These are phyloP conservation scores for Malassezia globosa DNA, from an alignment of 1,284 basidiomycete genomes.

Conservation along the genomic window DNA sequence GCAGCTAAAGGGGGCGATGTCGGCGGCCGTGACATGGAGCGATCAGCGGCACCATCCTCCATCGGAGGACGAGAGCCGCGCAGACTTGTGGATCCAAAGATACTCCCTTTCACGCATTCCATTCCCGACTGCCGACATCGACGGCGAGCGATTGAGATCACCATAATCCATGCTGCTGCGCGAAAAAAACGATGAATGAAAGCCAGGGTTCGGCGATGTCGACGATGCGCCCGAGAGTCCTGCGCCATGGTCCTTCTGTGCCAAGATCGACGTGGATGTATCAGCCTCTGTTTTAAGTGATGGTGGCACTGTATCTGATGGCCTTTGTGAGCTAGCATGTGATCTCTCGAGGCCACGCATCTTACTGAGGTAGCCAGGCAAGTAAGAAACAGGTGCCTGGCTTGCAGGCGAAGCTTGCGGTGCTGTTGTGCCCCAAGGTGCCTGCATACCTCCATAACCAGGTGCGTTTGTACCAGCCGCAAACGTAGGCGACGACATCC, in stretches of 20 bases:
- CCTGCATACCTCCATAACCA: no score
- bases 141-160: slow-evolving; percentile 12
- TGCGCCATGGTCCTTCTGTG: slow-evolving; percentile 18
- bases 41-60: slow-evolving; percentile 6
- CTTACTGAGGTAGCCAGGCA: slow-evolving; percentile 16
- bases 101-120: slow-evolving; percentile 28
- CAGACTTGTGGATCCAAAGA: slow-evolving; percentile 33
- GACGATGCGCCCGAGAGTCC: slow-evolving; percentile 16
- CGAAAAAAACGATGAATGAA: slow-evolving; percentile 34
- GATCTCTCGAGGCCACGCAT: slow-evolving; percentile 7
- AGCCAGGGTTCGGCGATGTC: slow-evolving; percentile 23
- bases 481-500: no score
- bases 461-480: no score
- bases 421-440: neutral
- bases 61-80: slow-evolving; percentile 18
- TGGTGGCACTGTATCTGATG: slow-evolving; percentile 7
- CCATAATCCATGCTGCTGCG: slow-evolving; percentile 17
- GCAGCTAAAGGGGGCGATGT: slow-evolving; percentile 1
- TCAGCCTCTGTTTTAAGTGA: slow-evolving; percentile 7
- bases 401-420: slow-evolving; percentile 15
- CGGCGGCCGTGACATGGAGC: slow-evolving; percentile 7
- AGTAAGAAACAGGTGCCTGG: slow-evolving; percentile 16
- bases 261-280: slow-evolving; percentile 23
- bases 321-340: neutral
- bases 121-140: slow-evolving; percentile 18